Evolutionary conservation across 2,329 filamentous ascomycete genomes (phyloP).

Genomic region (Thyridium curvatum): DNA sequence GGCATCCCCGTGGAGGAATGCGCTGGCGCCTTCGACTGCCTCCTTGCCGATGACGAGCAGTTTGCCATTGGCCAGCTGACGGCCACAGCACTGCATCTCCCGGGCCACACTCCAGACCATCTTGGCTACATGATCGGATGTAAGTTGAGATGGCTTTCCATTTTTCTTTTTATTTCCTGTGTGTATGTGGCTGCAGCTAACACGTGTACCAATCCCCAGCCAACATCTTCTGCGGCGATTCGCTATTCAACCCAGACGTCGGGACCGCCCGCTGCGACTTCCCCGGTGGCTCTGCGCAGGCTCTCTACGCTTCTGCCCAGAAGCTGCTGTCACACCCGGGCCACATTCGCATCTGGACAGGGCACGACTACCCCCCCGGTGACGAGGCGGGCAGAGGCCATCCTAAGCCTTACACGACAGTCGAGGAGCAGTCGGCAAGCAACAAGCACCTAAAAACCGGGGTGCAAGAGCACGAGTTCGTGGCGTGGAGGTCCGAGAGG

Average conservation of each 20-base stretch:
- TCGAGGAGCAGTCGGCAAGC: conserved; percentile 29
- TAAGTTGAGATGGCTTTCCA: conserved; percentile 1
- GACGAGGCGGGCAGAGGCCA: conserved; percentile 15
- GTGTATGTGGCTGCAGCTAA: background rate
- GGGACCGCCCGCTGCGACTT: conserved; percentile 44
- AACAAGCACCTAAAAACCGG: conserved; percentile 38
- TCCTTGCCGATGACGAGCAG: conserved; percentile 34
- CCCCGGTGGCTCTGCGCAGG: conserved; percentile 35
- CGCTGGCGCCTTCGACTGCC: conserved; percentile 30
- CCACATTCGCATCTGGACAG: conserved; percentile 37
- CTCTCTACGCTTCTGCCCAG: conserved; percentile 31
- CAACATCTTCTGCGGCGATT: conserved; percentile 37
- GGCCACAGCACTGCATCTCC: conserved; percentile 33
- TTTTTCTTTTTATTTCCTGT: background rate
- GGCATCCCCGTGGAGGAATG: conserved; percentile 27
- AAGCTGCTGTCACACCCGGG: conserved; percentile 30
- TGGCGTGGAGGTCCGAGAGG: conserved; percentile 29
- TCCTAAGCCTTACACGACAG: conserved; percentile 30
- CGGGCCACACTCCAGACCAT: conserved; percentile 43
- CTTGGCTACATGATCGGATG: conserved; percentile 38
- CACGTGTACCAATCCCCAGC: conserved; percentile 1
- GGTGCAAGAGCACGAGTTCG: conserved; percentile 30
- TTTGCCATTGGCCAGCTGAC: conserved; percentile 34
- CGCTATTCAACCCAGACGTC: conserved; percentile 40
- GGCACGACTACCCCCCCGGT: conserved; percentile 41